Evolutionary conservation across 768 basidiomycete species (phyloP).

Genomic region (Cystobasidiopsis lactophilus): DNA sequence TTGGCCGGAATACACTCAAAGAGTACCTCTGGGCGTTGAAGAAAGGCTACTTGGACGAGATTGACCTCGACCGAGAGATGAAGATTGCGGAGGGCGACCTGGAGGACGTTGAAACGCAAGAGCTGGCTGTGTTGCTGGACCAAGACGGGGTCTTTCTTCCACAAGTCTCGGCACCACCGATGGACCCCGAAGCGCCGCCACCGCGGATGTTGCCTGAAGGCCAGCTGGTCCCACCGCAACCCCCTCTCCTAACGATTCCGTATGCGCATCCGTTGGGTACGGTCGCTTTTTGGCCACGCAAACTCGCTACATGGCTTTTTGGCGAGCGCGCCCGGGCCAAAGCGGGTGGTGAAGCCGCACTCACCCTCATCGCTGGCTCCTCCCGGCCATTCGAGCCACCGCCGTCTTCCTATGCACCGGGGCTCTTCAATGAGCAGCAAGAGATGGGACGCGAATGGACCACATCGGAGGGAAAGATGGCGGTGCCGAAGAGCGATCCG

Average conservation of each 20-base stretch:
- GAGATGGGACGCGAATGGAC: constrained; percentile 2
- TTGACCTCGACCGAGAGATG: constrained; percentile 41
- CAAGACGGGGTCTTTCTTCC: constrained; percentile 59
- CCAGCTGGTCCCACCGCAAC: constrained; percentile 41
- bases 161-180: constrained; percentile 21
- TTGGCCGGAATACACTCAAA: constrained; percentile 79
- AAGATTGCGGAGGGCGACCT: constrained; percentile 23
- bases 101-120: constrained; percentile 31
- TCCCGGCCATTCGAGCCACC: constrained; percentile 39
- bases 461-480: constrained; percentile 6
- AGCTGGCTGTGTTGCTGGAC: constrained; percentile 44
- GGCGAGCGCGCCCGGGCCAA: constrained; percentile 63
- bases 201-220: constrained; percentile 33
- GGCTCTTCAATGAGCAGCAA: constrained; percentile 3
- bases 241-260: constrained; percentile 38
- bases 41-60: constrained; percentile 43
- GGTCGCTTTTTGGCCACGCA: constrained; percentile 15
- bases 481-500: not conserved
- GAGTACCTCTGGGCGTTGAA: constrained; percentile 78
- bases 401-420: constrained; percentile 12
- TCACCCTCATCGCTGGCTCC: constrained; percentile 40
- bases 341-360: constrained; percentile 59
- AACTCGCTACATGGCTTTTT: constrained; percentile 56
- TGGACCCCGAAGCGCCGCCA: constrained; percentile 23
- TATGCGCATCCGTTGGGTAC: constrained; percentile 21